Evolutionary conservation across 1,284 basidiomycete genomes (phyloP).

Genomic region (Trametes versicolor): DNA sequence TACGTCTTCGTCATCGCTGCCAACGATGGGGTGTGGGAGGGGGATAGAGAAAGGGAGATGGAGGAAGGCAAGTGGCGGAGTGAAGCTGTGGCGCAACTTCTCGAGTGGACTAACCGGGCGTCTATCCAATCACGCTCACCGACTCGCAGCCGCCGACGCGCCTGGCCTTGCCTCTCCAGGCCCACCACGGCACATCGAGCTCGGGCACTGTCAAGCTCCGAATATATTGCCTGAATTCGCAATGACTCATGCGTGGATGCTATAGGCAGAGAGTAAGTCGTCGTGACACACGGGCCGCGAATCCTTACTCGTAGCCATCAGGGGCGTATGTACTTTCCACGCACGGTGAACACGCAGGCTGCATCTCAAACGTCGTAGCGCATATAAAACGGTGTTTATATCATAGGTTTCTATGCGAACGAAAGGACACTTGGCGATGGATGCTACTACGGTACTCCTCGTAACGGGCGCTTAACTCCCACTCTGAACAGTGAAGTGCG

Average conservation of each 20-base stretch:
- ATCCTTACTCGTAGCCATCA: too few species aligned
- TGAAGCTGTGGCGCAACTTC: constrained; percentile 27
- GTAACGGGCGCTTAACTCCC: too few species aligned
- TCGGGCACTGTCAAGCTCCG: constrained; percentile 12
- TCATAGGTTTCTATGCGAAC: too few species aligned
- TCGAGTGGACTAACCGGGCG: constrained; percentile 24
- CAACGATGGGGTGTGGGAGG: constrained; percentile 15
- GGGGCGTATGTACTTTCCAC: too few species aligned
- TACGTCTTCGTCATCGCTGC: constrained; percentile 81
- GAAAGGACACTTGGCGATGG: too few species aligned
- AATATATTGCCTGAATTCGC: neutral
- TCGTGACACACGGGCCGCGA: neutral
- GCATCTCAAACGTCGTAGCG: too few species aligned
- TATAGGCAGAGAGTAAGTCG: neutral
- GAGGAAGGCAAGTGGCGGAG: constrained; percentile 26
- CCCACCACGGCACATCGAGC: constrained; percentile 23
- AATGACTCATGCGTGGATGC: neutral
- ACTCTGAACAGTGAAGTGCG: too few species aligned
- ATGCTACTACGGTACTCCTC: too few species aligned
- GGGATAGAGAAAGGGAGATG: constrained; percentile 13
- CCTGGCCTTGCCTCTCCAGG: constrained; percentile 18
- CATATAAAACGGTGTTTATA: too few species aligned
- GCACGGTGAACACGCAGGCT: too few species aligned
- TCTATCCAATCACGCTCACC: constrained; percentile 21
- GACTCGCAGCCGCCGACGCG: neutral